A percentile compares a stretch with the other conserved stretches of the same genome.
phyloP scores from a whole-genome alignment of 1,284 basidiomycete genomes.

The Irpex sp. region DNA sequence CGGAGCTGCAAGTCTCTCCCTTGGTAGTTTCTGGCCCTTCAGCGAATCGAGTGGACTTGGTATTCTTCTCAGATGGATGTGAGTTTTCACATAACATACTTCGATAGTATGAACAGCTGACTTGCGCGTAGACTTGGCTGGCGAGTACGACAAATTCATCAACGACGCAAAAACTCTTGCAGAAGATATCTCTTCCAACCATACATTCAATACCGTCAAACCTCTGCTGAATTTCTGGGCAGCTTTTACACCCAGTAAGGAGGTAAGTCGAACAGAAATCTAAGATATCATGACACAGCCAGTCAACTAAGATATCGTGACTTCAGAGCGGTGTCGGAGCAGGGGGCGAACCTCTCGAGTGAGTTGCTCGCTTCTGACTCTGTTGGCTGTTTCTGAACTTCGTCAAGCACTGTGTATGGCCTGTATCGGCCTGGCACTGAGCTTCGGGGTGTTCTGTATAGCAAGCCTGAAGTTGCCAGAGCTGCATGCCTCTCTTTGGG shows the following conservation, averaged over 20 bases:
- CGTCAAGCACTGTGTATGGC: constrained; percentile 66
- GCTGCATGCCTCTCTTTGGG: constrained; percentile 66
- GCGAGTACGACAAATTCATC: constrained; percentile 66
- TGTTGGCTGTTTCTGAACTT: not conserved
- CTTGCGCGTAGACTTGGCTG: constrained; percentile 45
- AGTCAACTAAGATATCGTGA: too few relatives aligned
- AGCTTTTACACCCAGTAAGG: constrained; percentile 70
- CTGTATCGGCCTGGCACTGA: constrained; percentile 80
- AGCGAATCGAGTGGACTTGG: constrained; percentile 67
- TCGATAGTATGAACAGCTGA: not conserved
- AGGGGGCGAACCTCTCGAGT: constrained; percentile 68
- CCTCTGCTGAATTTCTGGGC: constrained; percentile 83
- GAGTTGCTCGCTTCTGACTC: constrained; percentile 16
- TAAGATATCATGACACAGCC: too few relatives aligned
- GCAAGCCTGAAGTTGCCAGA: constrained; percentile 60
- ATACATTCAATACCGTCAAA: constrained; percentile 74
- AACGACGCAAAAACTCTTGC: constrained; percentile 66
- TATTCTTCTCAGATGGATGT: constrained; percentile 86
- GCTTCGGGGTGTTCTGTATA: constrained; percentile 74
- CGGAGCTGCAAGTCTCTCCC: constrained; percentile 52
- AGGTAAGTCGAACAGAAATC: constrained; percentile 36
- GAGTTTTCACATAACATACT: constrained; percentile 27
- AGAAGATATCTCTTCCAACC: constrained; percentile 65
- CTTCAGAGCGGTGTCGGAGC: constrained; percentile 72
- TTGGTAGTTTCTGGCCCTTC: constrained; percentile 61